Evolutionary conservation across 805 yeast genomes (phyloP).

Genomic region (Brettanomyces custersianus): DNA sequence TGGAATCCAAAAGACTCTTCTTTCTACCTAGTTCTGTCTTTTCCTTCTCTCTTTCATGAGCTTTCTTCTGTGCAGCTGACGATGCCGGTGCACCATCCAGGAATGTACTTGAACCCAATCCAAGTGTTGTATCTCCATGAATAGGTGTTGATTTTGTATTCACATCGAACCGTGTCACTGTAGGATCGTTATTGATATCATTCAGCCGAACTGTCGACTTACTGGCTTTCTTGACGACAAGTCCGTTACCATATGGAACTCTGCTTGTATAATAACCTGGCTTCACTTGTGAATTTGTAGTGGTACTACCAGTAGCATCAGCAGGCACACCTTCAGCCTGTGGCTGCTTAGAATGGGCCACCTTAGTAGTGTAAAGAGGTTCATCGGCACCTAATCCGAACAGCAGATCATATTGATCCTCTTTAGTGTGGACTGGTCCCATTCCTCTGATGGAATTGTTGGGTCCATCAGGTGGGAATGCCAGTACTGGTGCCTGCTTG

Average conservation of each 20-base stretch:
- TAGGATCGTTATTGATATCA: slow-evolving; percentile 37
- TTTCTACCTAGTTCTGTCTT: slow-evolving; percentile 59
- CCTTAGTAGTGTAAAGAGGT: slow-evolving; percentile 23
- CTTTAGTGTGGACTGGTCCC: slow-evolving; percentile 44
- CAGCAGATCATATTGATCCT: slow-evolving; percentile 61
- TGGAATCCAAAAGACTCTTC: slow-evolving; percentile 60
- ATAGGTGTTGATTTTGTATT: slow-evolving; percentile 58
- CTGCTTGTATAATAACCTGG: slow-evolving; percentile 8
- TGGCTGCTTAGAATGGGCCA: slow-evolving; percentile 2
- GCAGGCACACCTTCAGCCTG: not conserved
- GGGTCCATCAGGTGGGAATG: slow-evolving; percentile 95
- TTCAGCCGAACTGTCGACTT: slow-evolving; percentile 16
- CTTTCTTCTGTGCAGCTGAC: slow-evolving; percentile 10
- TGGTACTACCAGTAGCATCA: not conserved
- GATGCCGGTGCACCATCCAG: slow-evolving; percentile 92
- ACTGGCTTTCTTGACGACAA: slow-evolving; percentile 21
- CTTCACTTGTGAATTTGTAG: not conserved
- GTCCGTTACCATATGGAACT: slow-evolving; percentile 24
- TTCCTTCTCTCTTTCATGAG: slow-evolving; percentile 29
- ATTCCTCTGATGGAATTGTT: slow-evolving; percentile 74
- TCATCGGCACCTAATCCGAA: slow-evolving; percentile 55
- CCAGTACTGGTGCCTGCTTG: slow-evolving; percentile 82
- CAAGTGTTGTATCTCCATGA: slow-evolving; percentile 81
- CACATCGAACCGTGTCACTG: slow-evolving; percentile 63
- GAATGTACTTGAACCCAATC: slow-evolving; percentile 87